A percentile compares a stretch with the other conserved stretches of the same genome.
Evolutionary conservation across 2,329 filamentous ascomycete species (phyloP).

Genomic region (Westerdykella sp.): DNA sequence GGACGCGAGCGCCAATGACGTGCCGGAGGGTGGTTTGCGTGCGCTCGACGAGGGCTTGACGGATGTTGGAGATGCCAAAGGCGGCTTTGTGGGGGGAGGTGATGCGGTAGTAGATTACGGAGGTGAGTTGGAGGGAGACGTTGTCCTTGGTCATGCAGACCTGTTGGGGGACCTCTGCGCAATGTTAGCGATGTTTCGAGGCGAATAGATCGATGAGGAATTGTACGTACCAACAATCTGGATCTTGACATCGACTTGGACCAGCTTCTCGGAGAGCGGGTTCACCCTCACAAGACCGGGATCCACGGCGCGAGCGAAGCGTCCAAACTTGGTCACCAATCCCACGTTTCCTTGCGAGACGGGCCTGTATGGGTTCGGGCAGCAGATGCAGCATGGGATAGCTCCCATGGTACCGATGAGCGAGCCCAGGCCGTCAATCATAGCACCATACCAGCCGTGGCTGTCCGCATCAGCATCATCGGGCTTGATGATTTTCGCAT

Average conservation of each 20-base stretch:
- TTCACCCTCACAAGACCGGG: constrained; percentile 97
- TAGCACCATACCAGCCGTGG: constrained; percentile 82
- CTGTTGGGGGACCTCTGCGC: constrained; percentile 78
- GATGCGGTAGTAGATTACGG: constrained; percentile 99
- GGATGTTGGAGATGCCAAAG: constrained; percentile 91
- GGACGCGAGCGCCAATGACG: constrained; percentile 87
- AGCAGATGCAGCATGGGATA: constrained; percentile 83
- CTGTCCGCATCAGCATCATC: constrained; percentile 60
- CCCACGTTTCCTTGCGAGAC: constrained; percentile 92
- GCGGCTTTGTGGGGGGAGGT: constrained; percentile 91
- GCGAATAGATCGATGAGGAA: background rate
- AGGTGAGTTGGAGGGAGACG: constrained; percentile 86
- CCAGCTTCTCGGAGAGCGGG: constrained; percentile 80
- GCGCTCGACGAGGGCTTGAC: constrained; percentile 92
- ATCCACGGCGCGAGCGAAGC: constrained; percentile 92
- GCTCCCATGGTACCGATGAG: constrained; percentile 75
- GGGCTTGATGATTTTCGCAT: constrained; percentile 60
- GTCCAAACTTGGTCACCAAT: constrained; percentile 89
- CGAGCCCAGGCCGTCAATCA: constrained; percentile 74
- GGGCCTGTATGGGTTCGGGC: constrained; percentile 92
- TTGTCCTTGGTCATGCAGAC: constrained; percentile 99
- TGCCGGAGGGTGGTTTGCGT: constrained; percentile 97
- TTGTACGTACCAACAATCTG: constrained; percentile 67
- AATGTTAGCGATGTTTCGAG: constrained; percentile 4
- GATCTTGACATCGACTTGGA: constrained; percentile 97